Evolutionary conservation across 352 stramenopile genomes (phyloP).

Genomic region (Phytophthora rubi): DNA sequence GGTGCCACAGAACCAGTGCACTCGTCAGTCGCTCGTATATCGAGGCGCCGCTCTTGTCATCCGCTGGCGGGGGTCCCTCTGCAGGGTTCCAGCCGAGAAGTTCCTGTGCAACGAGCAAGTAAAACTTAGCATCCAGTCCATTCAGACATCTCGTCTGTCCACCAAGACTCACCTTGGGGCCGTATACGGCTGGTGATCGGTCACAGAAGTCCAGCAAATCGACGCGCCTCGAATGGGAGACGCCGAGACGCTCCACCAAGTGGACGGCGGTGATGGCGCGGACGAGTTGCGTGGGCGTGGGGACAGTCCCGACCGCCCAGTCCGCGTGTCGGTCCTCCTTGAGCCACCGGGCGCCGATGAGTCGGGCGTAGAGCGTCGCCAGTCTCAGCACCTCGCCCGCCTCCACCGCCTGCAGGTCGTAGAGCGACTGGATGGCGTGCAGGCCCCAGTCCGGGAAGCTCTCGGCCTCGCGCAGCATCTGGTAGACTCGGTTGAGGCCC

Average conservation of each 20-base stretch:
- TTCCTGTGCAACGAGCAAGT: slow-evolving; percentile 45
- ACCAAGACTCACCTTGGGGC: slow-evolving; percentile 36
- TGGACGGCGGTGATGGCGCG: slow-evolving; percentile 71
- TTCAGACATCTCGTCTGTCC: neutral
- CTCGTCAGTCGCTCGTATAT: slow-evolving; percentile 68
- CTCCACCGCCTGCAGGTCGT: slow-evolving; percentile 68
- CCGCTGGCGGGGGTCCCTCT: slow-evolving; percentile 34
- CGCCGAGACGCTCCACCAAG: slow-evolving; percentile 74
- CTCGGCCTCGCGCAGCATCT: slow-evolving; percentile 32
- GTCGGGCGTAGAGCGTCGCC: slow-evolving; percentile 61
- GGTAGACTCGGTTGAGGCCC: slow-evolving; percentile 52
- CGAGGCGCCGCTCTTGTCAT: slow-evolving; percentile 46
- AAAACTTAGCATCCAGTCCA: neutral
- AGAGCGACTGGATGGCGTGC: slow-evolving; percentile 71
- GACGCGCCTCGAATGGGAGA: slow-evolving; percentile 62
- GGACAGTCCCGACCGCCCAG: slow-evolving; percentile 47
- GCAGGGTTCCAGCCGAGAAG: slow-evolving; percentile 88
- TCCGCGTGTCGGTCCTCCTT: slow-evolving; percentile 47
- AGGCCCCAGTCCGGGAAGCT: slow-evolving; percentile 42
- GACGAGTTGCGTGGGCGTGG: slow-evolving; percentile 61
- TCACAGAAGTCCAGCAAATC: slow-evolving; percentile 77
- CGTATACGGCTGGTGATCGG: slow-evolving; percentile 55
- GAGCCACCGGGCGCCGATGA: slow-evolving; percentile 63
- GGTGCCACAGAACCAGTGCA: slow-evolving; percentile 73
- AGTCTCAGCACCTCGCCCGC: slow-evolving; percentile 50